Percentiles rank a stretch among this genome's conserved stretches.
Evolutionary conservation across 1,284 basidiomycete genomes (phyloP).

Genomic region (Exobasidium cylindrosporum): DNA sequence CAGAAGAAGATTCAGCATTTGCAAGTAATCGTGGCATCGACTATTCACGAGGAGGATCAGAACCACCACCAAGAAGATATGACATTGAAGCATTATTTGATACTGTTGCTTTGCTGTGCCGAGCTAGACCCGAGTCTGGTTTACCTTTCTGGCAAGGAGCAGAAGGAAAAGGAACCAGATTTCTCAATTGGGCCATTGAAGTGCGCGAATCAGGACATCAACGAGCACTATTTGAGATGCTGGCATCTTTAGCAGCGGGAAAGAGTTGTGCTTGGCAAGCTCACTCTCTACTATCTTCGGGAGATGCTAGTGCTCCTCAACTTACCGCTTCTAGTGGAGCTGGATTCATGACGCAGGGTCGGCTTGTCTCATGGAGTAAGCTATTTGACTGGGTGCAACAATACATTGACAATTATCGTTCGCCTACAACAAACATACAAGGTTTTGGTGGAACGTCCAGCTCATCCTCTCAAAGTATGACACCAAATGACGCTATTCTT

Average conservation of each 20-base stretch:
- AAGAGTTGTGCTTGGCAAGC: slow-evolving; percentile 49
- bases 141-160: slow-evolving; percentile 46
- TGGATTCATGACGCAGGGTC: slow-evolving; percentile 23
- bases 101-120: slow-evolving; percentile 44
- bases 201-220: slow-evolving; percentile 49
- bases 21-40: slow-evolving; percentile 22
- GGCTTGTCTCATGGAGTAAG: slow-evolving; percentile 47
- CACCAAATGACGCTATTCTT: slow-evolving; percentile 72
- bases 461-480: slow-evolving; percentile 56
- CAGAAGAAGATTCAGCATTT: slow-evolving; percentile 52
- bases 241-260: slow-evolving; percentile 44
- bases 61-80: slow-evolving; percentile 35
- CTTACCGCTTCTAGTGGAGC: slow-evolving; percentile 12
- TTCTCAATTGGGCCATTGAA: slow-evolving; percentile 54
- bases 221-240: slow-evolving; percentile 51
- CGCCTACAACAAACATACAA: slow-evolving; percentile 9
- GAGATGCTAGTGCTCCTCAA: slow-evolving; percentile 8
- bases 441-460: slow-evolving; percentile 21
- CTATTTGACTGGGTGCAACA: slow-evolving; percentile 54
- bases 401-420: slow-evolving; percentile 47
- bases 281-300: slow-evolving; percentile 34
- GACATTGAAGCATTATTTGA: slow-evolving; percentile 55
- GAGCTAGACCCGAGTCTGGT: slow-evolving; percentile 41
- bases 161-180: slow-evolving; percentile 57
- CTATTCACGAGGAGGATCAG: slow-evolving; percentile 30